Evolutionary conservation across 306 rosid species (phyloP).

Genomic region (Senna siamea): DNA sequence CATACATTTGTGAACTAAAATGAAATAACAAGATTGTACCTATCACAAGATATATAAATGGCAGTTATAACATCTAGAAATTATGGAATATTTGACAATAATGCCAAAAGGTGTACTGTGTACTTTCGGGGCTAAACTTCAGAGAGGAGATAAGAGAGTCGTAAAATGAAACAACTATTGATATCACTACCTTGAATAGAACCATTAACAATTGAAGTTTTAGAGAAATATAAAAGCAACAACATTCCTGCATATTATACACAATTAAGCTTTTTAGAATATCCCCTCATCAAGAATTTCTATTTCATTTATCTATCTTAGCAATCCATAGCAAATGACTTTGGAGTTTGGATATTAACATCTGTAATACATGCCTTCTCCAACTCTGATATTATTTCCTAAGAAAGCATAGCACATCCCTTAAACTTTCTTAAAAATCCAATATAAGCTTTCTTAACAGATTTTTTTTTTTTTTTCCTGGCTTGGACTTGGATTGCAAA

Average conservation of each 20-base stretch:
- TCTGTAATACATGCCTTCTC: background rate
- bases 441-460: background rate
- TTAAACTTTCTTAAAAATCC: background rate
- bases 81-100: background rate
- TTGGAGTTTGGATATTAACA: no score
- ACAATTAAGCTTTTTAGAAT: background rate
- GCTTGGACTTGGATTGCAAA: background rate
- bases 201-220: background rate
- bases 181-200: background rate
- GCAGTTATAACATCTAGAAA: background rate
- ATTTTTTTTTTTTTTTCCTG: no score
- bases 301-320: background rate
- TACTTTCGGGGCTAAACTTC: background rate
- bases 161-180: background rate
- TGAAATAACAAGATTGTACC: background rate
- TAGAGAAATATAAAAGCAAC: no score
- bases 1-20: background rate
- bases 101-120: background rate
- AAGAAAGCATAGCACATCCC: background rate
- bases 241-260: background rate
- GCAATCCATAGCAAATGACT: background rate
- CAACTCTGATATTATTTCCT: background rate
- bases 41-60: background rate
- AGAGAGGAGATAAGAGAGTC: background rate
- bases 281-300: background rate